These are phyloP conservation scores for Mrakia gelida DNA, from an alignment of 768 basidiomycete genomes.

Conservation along the genomic window DNA sequence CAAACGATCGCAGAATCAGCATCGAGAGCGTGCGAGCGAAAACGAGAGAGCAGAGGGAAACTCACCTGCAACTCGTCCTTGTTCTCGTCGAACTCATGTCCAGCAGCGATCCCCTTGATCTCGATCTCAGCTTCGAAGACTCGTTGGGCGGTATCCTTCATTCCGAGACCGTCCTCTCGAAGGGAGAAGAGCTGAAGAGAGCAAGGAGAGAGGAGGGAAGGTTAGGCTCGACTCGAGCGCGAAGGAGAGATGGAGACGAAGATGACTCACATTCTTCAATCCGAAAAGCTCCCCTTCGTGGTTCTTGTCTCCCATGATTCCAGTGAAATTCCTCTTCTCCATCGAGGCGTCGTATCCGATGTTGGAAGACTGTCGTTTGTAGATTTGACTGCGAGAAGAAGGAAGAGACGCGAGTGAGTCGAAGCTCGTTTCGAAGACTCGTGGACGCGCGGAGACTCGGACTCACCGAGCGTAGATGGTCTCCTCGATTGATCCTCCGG, in stretches of 20 bases:
- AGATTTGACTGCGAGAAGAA: constrained; percentile 58
- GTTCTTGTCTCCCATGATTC: constrained; percentile 14
- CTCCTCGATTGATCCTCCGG: constrained; percentile 60
- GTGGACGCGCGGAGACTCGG: too few species aligned
- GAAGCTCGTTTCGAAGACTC: too few species aligned
- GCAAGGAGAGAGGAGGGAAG: neutral
- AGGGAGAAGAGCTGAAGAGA: constrained; percentile 2
- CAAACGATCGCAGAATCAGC: too few species aligned
- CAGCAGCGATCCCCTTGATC: neutral
- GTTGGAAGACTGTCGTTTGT: constrained; percentile 92
- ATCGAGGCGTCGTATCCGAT: constrained; percentile 67
- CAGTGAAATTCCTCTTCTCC: constrained; percentile 19
- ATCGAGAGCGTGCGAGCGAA: neutral
- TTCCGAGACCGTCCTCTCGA: neutral
- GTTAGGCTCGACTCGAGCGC: neutral
- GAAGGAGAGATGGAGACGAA: neutral
- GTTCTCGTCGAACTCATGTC: neutral
- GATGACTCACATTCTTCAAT: constrained; percentile 5
- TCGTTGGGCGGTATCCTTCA: constrained; percentile 5
- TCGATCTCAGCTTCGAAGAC: constrained; percentile 2
- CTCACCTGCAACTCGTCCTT: neutral
- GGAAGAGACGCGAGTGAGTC: neutral
- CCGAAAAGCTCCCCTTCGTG: constrained; percentile 22
- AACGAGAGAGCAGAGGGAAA: neutral
- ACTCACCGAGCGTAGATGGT: constrained; percentile 17